Base-by-base conservation (phyloP, 2,329 filamentous ascomycete species). In the Exophiala viscosa region DNA sequence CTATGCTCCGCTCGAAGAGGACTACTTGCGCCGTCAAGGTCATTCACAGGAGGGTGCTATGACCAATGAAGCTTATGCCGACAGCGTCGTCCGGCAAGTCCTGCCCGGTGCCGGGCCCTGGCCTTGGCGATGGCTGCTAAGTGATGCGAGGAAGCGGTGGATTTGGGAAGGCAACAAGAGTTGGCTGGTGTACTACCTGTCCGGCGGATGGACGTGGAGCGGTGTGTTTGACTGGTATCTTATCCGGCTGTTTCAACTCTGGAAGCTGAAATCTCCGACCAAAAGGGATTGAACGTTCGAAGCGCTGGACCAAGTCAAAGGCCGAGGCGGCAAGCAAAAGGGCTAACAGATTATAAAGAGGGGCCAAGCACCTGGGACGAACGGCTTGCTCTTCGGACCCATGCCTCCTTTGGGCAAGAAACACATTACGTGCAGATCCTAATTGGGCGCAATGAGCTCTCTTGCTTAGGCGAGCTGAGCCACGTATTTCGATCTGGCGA, bases 41-140 rank as follows among this genome's bases (percentile, higher is more conserved):
- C 54, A 62, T 45, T 58, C 54, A 3, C 55, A 60, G 32, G 46
- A 57, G 23, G 53, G 57, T n/a, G 60, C 55, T 23, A 60, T 62
- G 57, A 11, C 49, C 2, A 42, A 47, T 10, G 50, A 51, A 13
- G 50, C 54, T 13, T 62, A 59, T 48, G 60, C 60, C 13, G 47
- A 55, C 20, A 58, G 51, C 41, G 58, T 62, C 15, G 55, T 61
- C 34, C 50, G 28, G 15, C 59, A 61, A 38, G 43, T 61, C 17
- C 45, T 61, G 3, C 59, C 59, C 2, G 59, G 55, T n/a, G 52
- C 48, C 8, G 57, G 59, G 1, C 52, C 52, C 14, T 59, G 57
- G 59, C 55, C 55, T 5, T 61, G 59, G 59, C 52, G 48, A 36
- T 61, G 57, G 55, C 18, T 61, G 31, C 18, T 58, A 17, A 45